Evolutionary conservation across 2,329 filamentous ascomycete species (phyloP).

Genomic region (Penicillium sp.): DNA sequence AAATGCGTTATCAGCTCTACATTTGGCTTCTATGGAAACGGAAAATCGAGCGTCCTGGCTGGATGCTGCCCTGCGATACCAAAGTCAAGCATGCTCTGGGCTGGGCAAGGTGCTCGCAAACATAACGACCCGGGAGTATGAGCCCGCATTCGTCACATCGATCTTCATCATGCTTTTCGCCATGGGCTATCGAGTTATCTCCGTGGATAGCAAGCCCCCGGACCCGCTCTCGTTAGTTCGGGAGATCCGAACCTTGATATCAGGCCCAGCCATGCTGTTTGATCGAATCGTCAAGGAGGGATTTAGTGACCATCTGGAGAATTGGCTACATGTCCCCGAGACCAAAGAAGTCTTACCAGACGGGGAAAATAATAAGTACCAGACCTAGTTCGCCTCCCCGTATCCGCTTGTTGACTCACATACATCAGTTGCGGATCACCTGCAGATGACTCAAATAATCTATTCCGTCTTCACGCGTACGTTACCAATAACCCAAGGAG

Average conservation of each 20-base stretch:
- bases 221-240: constrained; percentile 31
- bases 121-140: constrained; percentile 45
- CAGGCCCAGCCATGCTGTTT: constrained; percentile 35
- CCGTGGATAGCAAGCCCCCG: constrained; percentile 22
- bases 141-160: constrained; percentile 45
- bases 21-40: constrained; percentile 43
- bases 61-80: constrained; percentile 39
- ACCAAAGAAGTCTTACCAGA: constrained; percentile 11
- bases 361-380: constrained; percentile 6
- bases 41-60: constrained; percentile 34
- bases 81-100: constrained; percentile 37
- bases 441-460: constrained; percentile 1
- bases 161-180: constrained; percentile 44
- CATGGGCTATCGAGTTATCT: constrained; percentile 33
- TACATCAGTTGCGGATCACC: neutral
- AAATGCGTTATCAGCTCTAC: constrained; percentile 48
- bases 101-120: constrained; percentile 37
- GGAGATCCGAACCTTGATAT: constrained; percentile 32
- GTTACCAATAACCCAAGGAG: neutral
- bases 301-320: constrained; percentile 25
- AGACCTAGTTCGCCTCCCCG: neutral
- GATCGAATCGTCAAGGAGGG: constrained; percentile 25
- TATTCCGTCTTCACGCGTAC: constrained; percentile 23
- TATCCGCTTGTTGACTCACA: neutral
- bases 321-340: constrained; percentile 25